Evolutionary conservation across 2,329 filamentous ascomycete species (phyloP).

Genomic region (Acephala macrosclerotiorum): DNA sequence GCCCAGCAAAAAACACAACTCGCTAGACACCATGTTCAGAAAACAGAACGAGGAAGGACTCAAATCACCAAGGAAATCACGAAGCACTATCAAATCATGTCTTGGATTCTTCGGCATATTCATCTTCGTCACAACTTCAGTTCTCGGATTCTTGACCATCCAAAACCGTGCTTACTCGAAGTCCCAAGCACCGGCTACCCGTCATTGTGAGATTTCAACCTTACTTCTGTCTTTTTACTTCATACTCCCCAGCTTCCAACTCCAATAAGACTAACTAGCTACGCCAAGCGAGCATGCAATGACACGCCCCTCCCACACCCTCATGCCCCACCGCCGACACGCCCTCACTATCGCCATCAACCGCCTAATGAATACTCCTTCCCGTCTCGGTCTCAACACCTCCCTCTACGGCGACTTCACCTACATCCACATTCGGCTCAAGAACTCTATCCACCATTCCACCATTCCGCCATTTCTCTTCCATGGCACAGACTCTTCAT

Average conservation of each 20-base stretch:
- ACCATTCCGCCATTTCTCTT: constrained; percentile 43
- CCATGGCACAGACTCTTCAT: constrained; percentile 53
- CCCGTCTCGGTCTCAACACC: not conserved
- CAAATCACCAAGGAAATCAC: not conserved
- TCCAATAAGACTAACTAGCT: too few relatives aligned
- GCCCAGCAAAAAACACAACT: not conserved
- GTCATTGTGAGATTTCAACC: not conserved
- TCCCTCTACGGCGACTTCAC: constrained; percentile 9
- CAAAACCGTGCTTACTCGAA: not conserved
- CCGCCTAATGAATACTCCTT: not conserved
- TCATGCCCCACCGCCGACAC: not conserved
- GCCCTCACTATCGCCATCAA: not conserved
- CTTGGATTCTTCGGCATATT: not conserved
- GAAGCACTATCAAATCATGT: not conserved
- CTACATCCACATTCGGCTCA: constrained; percentile 4
- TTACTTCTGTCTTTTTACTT: not conserved
- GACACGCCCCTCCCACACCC: not conserved
- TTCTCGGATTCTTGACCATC: not conserved
- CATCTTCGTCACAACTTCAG: not conserved
- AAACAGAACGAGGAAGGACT: not conserved
- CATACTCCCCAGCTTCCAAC: too few relatives aligned
- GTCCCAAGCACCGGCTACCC: not conserved
- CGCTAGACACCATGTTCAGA: not conserved
- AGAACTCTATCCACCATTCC: constrained; percentile 34
- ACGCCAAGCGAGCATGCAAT: not conserved